Evolutionary conservation across 1,139 yeast species (phyloP).

Genomic region (Tardiomyces blankii): DNA sequence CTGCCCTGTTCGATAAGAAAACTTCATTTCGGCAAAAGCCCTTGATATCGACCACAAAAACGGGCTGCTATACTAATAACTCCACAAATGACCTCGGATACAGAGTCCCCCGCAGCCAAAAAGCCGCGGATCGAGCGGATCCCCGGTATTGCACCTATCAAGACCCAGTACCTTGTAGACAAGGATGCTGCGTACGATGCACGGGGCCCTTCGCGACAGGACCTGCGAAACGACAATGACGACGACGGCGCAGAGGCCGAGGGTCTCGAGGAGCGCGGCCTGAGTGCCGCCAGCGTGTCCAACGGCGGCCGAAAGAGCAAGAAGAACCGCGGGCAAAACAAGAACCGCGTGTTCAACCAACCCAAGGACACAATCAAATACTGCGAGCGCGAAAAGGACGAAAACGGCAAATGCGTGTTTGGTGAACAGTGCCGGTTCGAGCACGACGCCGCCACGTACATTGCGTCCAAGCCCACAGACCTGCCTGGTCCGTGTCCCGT

Average conservation of each 20-base stretch:
- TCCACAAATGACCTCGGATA: neutral
- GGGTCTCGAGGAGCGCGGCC: constrained; percentile 24
- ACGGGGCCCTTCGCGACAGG: neutral
- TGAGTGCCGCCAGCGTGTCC: constrained; percentile 30
- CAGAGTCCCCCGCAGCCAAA: neutral
- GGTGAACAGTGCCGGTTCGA: constrained; percentile 70
- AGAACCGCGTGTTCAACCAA: constrained; percentile 71
- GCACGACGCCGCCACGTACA: constrained; percentile 60
- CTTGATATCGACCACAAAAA: too few species aligned
- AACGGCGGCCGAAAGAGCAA: constrained; percentile 43
- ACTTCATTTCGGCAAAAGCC: too few species aligned
- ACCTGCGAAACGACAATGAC: constrained; percentile 20
- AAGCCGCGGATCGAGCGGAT: neutral
- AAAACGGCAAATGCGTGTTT: constrained; percentile 40
- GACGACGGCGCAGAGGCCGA: constrained; percentile 45
- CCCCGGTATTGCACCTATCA: constrained; percentile 53
- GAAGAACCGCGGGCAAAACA: constrained; percentile 81
- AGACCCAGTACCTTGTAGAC: constrained; percentile 37
- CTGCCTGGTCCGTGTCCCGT: constrained; percentile 77
- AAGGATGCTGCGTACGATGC: constrained; percentile 12
- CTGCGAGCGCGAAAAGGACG: constrained; percentile 38
- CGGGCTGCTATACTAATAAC: too few species aligned
- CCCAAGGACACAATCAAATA: constrained; percentile 52
- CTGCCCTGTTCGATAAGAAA: too few species aligned
- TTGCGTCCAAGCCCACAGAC: constrained; percentile 59